Evolutionary conservation across 2,329 filamentous ascomycete genomes (phyloP), one percentile per base, ranked within the genome.

Genomic region (Xenosphaeropsis pyriputrescens): DNA sequence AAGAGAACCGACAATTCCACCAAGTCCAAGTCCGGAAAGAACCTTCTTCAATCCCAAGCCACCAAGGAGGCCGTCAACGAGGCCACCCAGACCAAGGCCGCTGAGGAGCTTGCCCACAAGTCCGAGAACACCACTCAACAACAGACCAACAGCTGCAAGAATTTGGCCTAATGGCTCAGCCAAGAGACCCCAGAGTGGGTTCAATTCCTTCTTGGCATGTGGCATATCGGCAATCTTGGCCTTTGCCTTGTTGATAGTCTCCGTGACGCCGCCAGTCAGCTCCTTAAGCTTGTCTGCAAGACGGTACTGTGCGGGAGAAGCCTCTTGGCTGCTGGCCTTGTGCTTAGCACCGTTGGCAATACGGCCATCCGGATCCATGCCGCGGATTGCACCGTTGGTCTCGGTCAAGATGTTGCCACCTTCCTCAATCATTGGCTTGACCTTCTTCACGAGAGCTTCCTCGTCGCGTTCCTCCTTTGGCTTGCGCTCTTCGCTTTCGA

Each of bases 171-270:
- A 65, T 9, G 88, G 88, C 67, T 94, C 85, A 16, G 53, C 48
- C 12, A 91, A 65, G 35, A 94, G 66, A 19, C 67, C 75, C 85
- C 86, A 93, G 19, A 95, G 74, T 9, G 88, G 86, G 63, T 89
- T 94, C 43, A 94, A 70, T 65, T 89, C 79, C 70, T 93, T 89
- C 79, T 94, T 93, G 32, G 85, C 88, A 48, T 93, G 82, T 5
- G 88, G 86, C 83, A 94, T 91, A 53, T 84, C 82, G 52, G 82
- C 76, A 43, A 94, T 82, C 66, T 84, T 83, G 64, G 80, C 83
- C 74, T 88, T 91, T 18, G 83, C 82, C 45, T 80, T 78, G 53
- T 95, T 86, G 48, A 95, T 89, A 17, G 79, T 85, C 50, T 79
- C 76, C 34, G 82, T 79, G 16, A 95, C 82, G 18, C 75, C 79